Evolutionary conservation across 1,139 yeast genomes (phyloP).

Genomic region (Geotrichum aggregatum): DNA sequence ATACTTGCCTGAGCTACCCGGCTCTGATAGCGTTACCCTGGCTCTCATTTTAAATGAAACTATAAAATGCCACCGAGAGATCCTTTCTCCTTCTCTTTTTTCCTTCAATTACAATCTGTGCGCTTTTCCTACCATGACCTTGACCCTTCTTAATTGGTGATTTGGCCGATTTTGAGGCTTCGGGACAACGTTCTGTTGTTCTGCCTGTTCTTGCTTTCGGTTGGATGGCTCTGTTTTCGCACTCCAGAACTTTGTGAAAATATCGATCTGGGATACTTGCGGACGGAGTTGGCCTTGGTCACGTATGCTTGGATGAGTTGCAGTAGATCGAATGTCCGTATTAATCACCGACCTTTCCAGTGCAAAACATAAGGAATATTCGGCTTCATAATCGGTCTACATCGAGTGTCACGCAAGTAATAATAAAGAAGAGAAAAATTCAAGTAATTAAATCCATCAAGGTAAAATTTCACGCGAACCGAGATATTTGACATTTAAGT

Average conservation of each 20-base stretch:
- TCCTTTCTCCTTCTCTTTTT: neutral
- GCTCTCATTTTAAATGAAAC: neutral
- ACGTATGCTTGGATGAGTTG: neutral
- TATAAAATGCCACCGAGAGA: neutral
- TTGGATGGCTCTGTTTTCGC: conserved; percentile 2
- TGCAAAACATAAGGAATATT: conserved; percentile 7
- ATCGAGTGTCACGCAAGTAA: neutral
- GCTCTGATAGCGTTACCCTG: neutral
- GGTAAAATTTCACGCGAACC: no score
- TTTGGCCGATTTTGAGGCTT: neutral
- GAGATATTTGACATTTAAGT: no score
- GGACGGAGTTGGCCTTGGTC: conserved; percentile 4
- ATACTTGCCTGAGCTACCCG: no score
- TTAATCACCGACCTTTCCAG: conserved; percentile 17
- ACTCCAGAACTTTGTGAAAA: neutral
- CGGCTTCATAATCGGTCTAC: conserved; percentile 20
- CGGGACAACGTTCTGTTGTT: conserved; percentile 3
- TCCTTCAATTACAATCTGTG: conserved; percentile 15
- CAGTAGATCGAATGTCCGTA: conserved; percentile 16
- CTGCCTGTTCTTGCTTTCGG: neutral
- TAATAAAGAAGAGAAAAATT: no score
- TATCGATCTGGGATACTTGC: neutral
- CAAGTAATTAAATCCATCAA: no score
- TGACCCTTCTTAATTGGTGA: neutral
- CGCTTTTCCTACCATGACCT: conserved; percentile 5